phyloP scores from a whole-genome alignment of 2,329 filamentous ascomycete genomes.

The Colletotrichum filicis region DNA sequence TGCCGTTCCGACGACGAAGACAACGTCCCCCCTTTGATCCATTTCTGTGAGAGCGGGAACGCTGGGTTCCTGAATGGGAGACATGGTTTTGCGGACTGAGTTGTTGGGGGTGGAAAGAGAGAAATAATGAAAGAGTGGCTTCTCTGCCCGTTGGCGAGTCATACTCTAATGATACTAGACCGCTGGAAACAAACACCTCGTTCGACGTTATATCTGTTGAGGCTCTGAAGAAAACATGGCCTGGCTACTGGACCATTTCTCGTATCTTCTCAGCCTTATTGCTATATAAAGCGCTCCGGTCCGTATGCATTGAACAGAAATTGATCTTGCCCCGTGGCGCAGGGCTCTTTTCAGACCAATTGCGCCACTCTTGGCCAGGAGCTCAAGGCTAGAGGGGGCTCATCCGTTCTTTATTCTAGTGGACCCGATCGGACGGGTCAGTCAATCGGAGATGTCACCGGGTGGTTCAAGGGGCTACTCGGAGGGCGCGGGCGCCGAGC shows the following conservation, averaged over 20 bases:
- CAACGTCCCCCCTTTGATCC: constrained; percentile 13
- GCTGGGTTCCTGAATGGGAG: constrained; percentile 2
- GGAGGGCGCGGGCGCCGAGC: constrained; percentile 22
- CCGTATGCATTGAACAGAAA: constrained; percentile 11
- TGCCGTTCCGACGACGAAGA: constrained; percentile 21
- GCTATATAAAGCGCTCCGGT: constrained; percentile 13
- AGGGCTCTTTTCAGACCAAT: constrained; percentile 11
- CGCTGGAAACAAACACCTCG: neutral
- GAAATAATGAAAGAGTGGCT: neutral
- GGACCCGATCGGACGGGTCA: neutral
- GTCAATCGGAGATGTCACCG: neutral
- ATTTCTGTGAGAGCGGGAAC: constrained; percentile 14
- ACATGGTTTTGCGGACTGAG: neutral
- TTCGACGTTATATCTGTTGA: neutral
- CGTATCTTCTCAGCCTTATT: constrained; percentile 11
- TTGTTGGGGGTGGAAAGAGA: neutral
- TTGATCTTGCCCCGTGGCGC: constrained; percentile 15
- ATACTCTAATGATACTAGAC: neutral
- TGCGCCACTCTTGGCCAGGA: constrained; percentile 28
- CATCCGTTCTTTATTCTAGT: constrained; percentile 8
- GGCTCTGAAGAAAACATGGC: neutral
- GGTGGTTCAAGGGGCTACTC: neutral
- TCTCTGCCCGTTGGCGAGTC: neutral
- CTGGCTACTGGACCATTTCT: constrained; percentile 3
- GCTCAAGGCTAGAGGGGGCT: constrained; percentile 1